Percentiles rank a stretch among this genome's conserved stretches.
Conservation (phyloP, 345 rosid species). For the Eutrema yunnanense region DNA sequence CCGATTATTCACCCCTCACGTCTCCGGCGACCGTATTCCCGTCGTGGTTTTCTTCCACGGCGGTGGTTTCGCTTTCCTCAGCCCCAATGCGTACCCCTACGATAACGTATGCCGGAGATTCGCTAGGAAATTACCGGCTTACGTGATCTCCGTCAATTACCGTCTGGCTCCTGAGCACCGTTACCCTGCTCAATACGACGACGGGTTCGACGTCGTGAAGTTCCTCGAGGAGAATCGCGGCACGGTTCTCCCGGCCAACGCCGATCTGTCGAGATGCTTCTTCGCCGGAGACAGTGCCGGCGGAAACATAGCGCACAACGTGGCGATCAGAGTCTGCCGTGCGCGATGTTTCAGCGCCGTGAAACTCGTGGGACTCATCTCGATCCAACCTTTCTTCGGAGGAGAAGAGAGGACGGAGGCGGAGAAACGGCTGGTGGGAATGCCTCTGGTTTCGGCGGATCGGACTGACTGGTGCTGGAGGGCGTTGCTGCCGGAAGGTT, state of each 20-base stretch:
- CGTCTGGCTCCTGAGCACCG: constrained; percentile 72
- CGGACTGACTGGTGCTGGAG: constrained; percentile 60
- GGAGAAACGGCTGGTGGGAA: constrained; percentile 36
- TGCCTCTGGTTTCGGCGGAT: constrained; percentile 35
- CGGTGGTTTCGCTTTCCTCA: constrained; percentile 70
- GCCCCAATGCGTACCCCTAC: constrained; percentile 45
- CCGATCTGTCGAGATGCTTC: constrained; percentile 54
- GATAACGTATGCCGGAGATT: constrained; percentile 61
- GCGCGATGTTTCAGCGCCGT: constrained; percentile 9
- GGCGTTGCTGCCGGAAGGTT: constrained; percentile 50
- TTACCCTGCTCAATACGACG: constrained; percentile 72
- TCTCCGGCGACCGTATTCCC: constrained; percentile 38
- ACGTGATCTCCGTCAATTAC: constrained; percentile 69
- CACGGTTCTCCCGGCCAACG: constrained; percentile 37
- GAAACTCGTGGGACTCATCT: constrained; percentile 42
- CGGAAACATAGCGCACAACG: constrained; percentile 72
- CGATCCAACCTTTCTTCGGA: constrained; percentile 80
- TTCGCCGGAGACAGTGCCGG: constrained; percentile 84
- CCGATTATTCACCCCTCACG: constrained; percentile 48
- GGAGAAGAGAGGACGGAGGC: constrained; percentile 72
- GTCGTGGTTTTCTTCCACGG: constrained; percentile 79
- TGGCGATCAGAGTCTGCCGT: constrained; percentile 40
- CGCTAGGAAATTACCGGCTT: constrained; percentile 45
- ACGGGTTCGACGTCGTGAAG: constrained; percentile 58
- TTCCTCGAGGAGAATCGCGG: constrained; percentile 40